Evolutionary conservation across 1,284 basidiomycete species (phyloP), one percentile per base, ranked within the genome.

Genomic region (Violaceomyces palustris): DNA sequence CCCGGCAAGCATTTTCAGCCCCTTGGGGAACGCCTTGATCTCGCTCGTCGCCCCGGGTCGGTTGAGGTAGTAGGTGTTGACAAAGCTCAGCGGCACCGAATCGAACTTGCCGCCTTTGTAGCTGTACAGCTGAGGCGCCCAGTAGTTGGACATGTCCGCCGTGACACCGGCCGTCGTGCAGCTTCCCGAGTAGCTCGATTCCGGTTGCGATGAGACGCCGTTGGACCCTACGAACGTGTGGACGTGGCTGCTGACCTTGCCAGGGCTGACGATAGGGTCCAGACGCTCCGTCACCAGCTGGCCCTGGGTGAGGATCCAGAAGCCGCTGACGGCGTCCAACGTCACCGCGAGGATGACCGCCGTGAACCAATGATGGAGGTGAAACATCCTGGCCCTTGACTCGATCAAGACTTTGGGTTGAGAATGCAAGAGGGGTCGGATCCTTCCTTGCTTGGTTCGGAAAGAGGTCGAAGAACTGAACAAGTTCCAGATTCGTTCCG

Each of bases 201-300:
- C 43, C 1, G 12, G 1, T 6, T 49, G 38, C 6, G 27, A 27
- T 7, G 22, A 21, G 27, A 58, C 43, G 11, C 54, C 54, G 24
- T 58, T 50, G 26, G 35, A 42, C 14, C 77, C 77, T 31, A 42
- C 69, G 35, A 77, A 37, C 35, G 76, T 75, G 51, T 79, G 77
- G 19, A 76, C 73, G 48, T 78, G 76, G 35, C 76, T 67, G 2
- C 76, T 76, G 4, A 66, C 61, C 10, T 50, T 42, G 17, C 74
- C 75, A 3, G 78, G 77, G 14, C 64, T 71, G 29, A 79, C 70
- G 48, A 80, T 77, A 18, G 78, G 76, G 48, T 80, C 78, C 25
- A 77, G 61, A 28, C 79, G 75, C 41, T 78, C 77, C 11, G 71
- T 50, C 19, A 64, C 63, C 35, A 77, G 45, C 0, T 64, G 48